These are phyloP conservation scores for Plasmodium cynomolgi DNA, from an alignment of 169 alveolate species.

Conservation along the genomic window DNA sequence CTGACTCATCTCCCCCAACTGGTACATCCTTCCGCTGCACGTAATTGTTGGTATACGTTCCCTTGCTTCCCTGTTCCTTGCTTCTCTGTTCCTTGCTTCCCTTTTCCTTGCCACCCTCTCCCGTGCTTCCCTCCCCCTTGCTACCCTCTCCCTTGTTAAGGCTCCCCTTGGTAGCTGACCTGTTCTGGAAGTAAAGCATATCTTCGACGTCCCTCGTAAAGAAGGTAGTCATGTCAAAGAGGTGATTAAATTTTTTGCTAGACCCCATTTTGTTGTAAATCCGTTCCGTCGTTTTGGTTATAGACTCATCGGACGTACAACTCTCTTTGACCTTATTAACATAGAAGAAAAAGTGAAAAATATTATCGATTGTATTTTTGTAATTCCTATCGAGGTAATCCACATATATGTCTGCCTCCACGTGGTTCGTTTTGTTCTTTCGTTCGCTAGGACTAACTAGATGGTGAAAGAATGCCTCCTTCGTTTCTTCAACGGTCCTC, in stretches of 20 bases:
- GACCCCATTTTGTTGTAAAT: constrained; percentile 43
- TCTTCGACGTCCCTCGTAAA: constrained; percentile 29
- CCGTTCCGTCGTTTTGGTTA: constrained; percentile 6
- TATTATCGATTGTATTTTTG: constrained; percentile 30
- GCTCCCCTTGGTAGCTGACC: not conserved
- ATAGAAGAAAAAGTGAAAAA: constrained; percentile 60
- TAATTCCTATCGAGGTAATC: constrained; percentile 64
- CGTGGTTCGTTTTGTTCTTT: not conserved
- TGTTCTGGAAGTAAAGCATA: not conserved
- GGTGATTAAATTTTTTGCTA: constrained; percentile 10
- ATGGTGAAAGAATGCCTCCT: constrained; percentile 25
- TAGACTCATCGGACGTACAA: not conserved
- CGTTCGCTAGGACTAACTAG: constrained; percentile 11
- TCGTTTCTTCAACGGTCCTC: constrained; percentile 42
- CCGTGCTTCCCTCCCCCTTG: not conserved
- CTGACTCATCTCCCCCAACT: not conserved
- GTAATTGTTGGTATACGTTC: constrained; percentile 20
- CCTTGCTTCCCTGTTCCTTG: not conserved
- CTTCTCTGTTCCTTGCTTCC: not conserved
- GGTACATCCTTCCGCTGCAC: not conserved
- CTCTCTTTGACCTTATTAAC: not conserved
- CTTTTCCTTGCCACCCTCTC: too few relatives aligned
- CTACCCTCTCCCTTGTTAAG: not conserved
- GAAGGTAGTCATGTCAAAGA: constrained; percentile 29
- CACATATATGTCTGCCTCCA: not conserved